Evolutionary conservation across 305 asterid species (phyloP).

Genomic region (Fraxinus sp.): DNA sequence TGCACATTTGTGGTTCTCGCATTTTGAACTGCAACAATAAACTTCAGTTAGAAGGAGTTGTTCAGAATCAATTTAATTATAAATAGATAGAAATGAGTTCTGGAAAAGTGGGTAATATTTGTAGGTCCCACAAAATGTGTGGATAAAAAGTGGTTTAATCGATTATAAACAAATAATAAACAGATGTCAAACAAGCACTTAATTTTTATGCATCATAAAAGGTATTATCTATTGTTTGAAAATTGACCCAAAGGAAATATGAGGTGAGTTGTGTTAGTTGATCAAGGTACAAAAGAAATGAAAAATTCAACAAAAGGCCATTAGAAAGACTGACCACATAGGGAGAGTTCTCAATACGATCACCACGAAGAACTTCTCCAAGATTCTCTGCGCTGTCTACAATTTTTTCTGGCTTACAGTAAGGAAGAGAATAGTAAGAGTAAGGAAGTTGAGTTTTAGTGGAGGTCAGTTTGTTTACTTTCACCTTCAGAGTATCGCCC

Average conservation of each 20-base stretch:
- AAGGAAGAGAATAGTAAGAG: slow-evolving; percentile 1
- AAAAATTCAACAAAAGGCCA: neutral
- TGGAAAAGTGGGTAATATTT: neutral
- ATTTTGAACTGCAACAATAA: slow-evolving; percentile 24
- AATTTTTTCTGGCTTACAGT: slow-evolving; percentile 1
- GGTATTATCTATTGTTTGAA: neutral
- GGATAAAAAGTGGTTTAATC: neutral
- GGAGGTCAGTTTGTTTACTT: slow-evolving; percentile 3
- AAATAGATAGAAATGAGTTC: neutral
- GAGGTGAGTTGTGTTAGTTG: neutral
- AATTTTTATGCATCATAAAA: neutral
- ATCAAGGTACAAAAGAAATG: neutral
- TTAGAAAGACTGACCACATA: neutral
- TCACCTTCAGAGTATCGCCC: neutral
- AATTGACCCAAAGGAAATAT: neutral
- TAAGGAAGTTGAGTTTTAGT: slow-evolving; percentile 4
- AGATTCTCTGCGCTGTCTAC: slow-evolving; percentile 3
- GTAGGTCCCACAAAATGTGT: neutral
- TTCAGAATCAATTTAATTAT: neutral
- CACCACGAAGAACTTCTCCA: slow-evolving; percentile 8
- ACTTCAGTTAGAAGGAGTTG: neutral
- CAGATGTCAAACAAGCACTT: neutral
- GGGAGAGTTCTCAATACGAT: slow-evolving; percentile 2
- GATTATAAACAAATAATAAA: neutral
- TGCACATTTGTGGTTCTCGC: slow-evolving; percentile 50